Base-by-base conservation (phyloP, 805 yeast species). In the Sungouiozyma intestinalis region DNA sequence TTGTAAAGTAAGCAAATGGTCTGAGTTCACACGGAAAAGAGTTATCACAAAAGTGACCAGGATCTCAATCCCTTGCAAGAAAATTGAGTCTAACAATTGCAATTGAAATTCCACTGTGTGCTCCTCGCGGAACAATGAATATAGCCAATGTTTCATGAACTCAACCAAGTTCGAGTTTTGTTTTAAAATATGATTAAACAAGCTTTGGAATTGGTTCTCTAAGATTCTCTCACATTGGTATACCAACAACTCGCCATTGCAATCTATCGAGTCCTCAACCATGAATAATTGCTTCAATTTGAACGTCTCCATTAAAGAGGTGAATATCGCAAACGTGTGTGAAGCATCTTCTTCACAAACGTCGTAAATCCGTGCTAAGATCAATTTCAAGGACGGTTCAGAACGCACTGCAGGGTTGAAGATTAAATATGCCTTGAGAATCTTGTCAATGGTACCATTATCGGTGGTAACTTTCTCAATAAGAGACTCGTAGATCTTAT, bases 101-200 rank as follows among this genome's bases (percentile, higher is more conserved):
- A 84, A 65, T 33, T 85, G 95, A 55, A 85, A 79, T 43, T 77
- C 82, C 36, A 85, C 65, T 4, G 97, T 97, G 60, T 88, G 85
- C 56, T 83, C 84, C 16, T 21, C 7, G 95, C 90, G 63, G 88
- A 90, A 50, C 37, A 88, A 71, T 0, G 97, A 88, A 53, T 87
- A 69, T 55, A 90, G 86, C 97, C 97, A 92, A 61, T 90, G 96
- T 1, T 92, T 76, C 0, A 95, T 96, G 67, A 84, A 90, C 97
- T 88, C 88, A 20, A 92, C 81, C 2, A 95, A 81, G 47, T 80
- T 74, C 20, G 90, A 77, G 3, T 97, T 96, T 60, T 87, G 90
- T 49, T 85, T 78, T 24, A 74, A 69, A 50, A 90, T 66, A 65
- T 90, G 97, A 36, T 74, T 72, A 58, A 77, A 76, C 36, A 90